A percentile compares a stretch with the other conserved stretches of the same genome.
These are phyloP conservation scores for Claviceps sorghi DNA, from an alignment of 2,329 filamentous ascomycete species.

Conservation along the genomic window DNA sequence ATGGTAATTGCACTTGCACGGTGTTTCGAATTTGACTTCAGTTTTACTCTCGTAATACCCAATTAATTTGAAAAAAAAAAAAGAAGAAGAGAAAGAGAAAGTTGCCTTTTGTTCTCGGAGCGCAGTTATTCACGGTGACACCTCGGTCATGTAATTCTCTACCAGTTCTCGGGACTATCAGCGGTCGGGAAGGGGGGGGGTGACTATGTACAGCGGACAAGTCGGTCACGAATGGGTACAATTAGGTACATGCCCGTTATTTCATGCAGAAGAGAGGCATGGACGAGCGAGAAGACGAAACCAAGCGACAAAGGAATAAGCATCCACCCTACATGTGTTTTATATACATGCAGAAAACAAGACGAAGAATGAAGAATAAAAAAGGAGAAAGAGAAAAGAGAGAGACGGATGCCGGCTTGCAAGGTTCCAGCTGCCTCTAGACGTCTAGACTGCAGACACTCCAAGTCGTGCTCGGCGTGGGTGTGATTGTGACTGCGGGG, in stretches of 20 bases:
- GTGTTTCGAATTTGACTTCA: slow-evolving; percentile 1
- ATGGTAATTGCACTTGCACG: neutral
- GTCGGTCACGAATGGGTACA: neutral
- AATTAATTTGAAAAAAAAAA: slow-evolving; percentile 1
- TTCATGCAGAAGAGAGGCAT: neutral
- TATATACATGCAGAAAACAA: neutral
- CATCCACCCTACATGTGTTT: neutral
- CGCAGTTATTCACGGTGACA: neutral
- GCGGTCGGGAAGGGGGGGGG: neutral
- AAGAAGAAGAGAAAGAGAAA: neutral
- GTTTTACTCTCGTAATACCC: slow-evolving; percentile 4
- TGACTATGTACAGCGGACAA: neutral
- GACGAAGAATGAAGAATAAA: neutral
- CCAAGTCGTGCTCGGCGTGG: neutral
- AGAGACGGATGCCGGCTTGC: neutral
- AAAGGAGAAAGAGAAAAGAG: neutral
- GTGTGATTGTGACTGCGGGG: neutral
- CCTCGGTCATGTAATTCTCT: neutral
- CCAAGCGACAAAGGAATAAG: neutral
- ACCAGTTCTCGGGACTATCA: neutral
- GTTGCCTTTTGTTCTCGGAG: neutral
- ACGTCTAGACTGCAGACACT: neutral
- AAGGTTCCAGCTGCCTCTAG: neutral
- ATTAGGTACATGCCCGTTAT: no score
- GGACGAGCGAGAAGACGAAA: neutral